A percentile compares a stretch with the other conserved stretches of the same genome.
Conservation (phyloP, 140 eudicot genomes). For the Cichorium intybus region DNA sequence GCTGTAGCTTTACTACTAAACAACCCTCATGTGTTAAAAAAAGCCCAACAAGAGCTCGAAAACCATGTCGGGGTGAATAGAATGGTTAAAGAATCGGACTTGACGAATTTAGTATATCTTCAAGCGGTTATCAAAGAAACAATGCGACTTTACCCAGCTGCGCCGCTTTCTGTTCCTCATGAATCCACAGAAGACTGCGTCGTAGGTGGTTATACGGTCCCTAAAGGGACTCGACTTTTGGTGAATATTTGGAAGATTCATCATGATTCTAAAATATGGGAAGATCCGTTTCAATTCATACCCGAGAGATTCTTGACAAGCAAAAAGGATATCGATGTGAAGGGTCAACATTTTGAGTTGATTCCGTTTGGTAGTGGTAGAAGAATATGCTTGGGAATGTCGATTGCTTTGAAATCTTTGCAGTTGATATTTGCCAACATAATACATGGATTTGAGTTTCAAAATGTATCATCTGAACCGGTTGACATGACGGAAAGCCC, state of each 20-base stretch:
- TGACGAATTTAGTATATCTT: slow-evolving; percentile 22
- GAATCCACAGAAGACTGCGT: slow-evolving; percentile 18
- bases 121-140: slow-evolving; percentile 25
- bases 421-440: slow-evolving; percentile 5
- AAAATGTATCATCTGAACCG: background rate
- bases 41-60: slow-evolving; percentile 21
- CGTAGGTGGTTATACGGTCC: slow-evolving; percentile 22
- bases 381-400: slow-evolving; percentile 8
- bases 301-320: slow-evolving; percentile 31
- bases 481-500: slow-evolving; percentile 19
- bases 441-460: slow-evolving; percentile 21
- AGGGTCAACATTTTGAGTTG: slow-evolving; percentile 25
- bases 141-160: slow-evolving; percentile 14
- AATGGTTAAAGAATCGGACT: slow-evolving; percentile 16
- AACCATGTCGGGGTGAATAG: slow-evolving; percentile 7
- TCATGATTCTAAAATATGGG: slow-evolving; percentile 22
- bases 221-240: slow-evolving; percentile 26
- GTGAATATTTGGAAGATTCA: slow-evolving; percentile 32
- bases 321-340: slow-evolving; percentile 17
- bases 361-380: slow-evolving; percentile 21
- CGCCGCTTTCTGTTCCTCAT: slow-evolving; percentile 9
- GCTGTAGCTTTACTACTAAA: slow-evolving; percentile 21
- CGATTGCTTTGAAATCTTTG: background rate
- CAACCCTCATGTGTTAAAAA: slow-evolving; percentile 14
- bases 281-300: slow-evolving; percentile 18